phyloP scores from a whole-genome alignment of 371 early-diverging fungal species.

The Haplosporangium sp. region DNA sequence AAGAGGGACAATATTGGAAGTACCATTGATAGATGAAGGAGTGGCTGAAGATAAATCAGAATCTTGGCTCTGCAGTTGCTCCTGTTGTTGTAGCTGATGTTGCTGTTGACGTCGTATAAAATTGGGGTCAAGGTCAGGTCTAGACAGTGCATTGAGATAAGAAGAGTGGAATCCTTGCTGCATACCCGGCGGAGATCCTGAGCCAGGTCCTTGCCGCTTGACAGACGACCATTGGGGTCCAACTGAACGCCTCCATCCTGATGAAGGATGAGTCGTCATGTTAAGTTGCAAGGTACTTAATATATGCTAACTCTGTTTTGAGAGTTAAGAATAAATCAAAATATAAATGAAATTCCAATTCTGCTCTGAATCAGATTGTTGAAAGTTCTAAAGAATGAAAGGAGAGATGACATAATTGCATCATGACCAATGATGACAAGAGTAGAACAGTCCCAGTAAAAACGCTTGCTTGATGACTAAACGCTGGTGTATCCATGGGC shows the following conservation, averaged over 20 bases:
- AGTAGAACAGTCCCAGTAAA: slow-evolving; percentile 5
- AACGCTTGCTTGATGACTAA: background rate
- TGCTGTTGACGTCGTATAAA: slow-evolving; percentile 10
- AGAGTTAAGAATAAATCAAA: background rate
- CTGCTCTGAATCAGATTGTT: too few species aligned
- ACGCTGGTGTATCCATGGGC: slow-evolving; percentile 38
- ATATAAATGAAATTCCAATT: too few species aligned
- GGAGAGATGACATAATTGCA: background rate
- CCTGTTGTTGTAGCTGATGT: background rate
- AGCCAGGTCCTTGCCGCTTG: slow-evolving; percentile 19
- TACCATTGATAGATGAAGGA: background rate
- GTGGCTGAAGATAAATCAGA: background rate
- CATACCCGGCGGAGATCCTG: slow-evolving; percentile 27
- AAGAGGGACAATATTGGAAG: background rate
- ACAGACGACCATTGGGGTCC: slow-evolving; percentile 55
- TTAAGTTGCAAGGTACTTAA: slow-evolving; percentile 1
- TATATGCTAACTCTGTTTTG: background rate
- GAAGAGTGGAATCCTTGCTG: slow-evolving; percentile 47
- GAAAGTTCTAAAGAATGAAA: too few species aligned
- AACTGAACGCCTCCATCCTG: slow-evolving; percentile 49
- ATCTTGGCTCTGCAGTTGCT: slow-evolving; percentile 8
- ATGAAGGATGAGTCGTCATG: slow-evolving; percentile 40
- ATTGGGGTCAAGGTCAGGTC: slow-evolving; percentile 30
- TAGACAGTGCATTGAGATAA: slow-evolving; percentile 43
- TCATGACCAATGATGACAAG: background rate